A percentile compares a stretch with the other conserved stretches of the same genome.
phyloP scores from a whole-genome alignment of 2,329 filamentous ascomycete genomes.

The Sclerotinia glacialis region DNA sequence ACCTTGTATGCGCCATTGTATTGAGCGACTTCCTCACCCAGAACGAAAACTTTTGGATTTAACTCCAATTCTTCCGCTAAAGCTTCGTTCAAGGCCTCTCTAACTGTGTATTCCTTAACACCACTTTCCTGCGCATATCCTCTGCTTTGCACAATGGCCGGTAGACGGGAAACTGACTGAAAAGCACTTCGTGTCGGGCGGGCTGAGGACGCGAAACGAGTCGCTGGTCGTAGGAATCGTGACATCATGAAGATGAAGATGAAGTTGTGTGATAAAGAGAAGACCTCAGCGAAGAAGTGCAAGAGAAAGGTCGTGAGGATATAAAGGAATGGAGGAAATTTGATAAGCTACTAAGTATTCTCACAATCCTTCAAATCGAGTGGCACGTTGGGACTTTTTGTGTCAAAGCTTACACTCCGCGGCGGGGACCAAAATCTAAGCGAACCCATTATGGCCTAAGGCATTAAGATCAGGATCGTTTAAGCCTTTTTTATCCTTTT shows the following conservation, averaged over 20 bases:
- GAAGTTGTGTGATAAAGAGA: not conserved
- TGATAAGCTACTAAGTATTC: conserved; percentile 11
- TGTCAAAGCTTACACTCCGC: conserved; percentile 20
- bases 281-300: conserved; percentile 16
- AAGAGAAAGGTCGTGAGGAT: conserved; percentile 7
- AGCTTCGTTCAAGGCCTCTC: conserved; percentile 96
- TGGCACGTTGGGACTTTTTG: conserved; percentile 24
- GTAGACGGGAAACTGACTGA: conserved; percentile 44
- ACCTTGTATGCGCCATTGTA: conserved; percentile 99
- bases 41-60: conserved; percentile 91
- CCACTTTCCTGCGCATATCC: conserved; percentile 46
- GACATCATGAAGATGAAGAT: conserved; percentile 40
- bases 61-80: conserved; percentile 94
- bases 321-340: conserved; percentile 6
- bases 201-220: conserved; percentile 57
- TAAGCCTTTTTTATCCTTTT: no score
- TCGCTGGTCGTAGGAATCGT: conserved; percentile 62
- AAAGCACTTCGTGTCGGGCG: conserved; percentile 50
- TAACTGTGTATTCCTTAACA: conserved; percentile 90
- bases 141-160: conserved; percentile 38
- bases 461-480: no score
- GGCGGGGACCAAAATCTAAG: no score
- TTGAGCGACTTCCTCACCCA: conserved; percentile 98
- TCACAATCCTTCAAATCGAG: conserved; percentile 19
- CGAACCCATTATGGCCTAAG: no score